These are phyloP conservation scores for Xylariaceae sp. DNA, from an alignment of 2,329 filamentous ascomycete genomes.

Conservation along the genomic window DNA sequence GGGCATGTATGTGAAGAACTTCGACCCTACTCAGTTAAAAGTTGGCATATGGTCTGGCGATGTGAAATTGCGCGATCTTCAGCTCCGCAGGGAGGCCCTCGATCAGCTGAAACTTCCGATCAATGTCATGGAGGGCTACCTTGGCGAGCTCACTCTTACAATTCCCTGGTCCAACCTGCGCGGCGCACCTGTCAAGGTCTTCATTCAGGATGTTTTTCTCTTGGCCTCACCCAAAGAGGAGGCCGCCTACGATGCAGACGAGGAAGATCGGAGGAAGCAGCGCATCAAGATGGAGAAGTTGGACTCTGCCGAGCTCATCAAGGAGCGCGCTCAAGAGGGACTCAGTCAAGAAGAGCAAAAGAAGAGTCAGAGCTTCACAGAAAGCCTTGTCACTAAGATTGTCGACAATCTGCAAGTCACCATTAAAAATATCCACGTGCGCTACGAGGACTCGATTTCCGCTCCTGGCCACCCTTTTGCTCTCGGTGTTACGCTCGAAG, in stretches of 20 bases:
- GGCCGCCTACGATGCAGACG: conserved; percentile 84
- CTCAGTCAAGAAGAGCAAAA: conserved; percentile 93
- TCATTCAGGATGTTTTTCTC: conserved; percentile 95
- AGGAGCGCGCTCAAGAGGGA: conserved; percentile 86
- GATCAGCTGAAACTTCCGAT: conserved; percentile 95
- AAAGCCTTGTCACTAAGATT: conserved; percentile 91
- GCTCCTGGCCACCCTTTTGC: conserved; percentile 93
- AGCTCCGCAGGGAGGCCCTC: conserved; percentile 88
- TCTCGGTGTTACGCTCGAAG: conserved; percentile 83
- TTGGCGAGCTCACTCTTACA: conserved; percentile 82
- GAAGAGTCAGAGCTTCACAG: conserved; percentile 95
- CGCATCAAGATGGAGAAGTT: conserved; percentile 98
- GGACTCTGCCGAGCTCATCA: conserved; percentile 89
- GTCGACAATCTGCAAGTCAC: conserved; percentile 97
- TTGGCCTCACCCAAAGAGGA: conserved; percentile 94
- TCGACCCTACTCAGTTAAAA: conserved; percentile 95
- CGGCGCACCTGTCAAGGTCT: conserved; percentile 88
- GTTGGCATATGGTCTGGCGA: conserved; percentile 99
- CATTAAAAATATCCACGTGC: conserved; percentile 96
- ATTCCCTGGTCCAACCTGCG: conserved; percentile 98
- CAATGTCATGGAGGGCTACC: conserved; percentile 92
- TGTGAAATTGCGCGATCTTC: conserved; percentile 87
- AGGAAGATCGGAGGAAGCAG: conserved; percentile 81
- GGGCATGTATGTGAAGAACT: conserved; percentile 99
- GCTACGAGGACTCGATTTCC: conserved; percentile 96